Evolutionary conservation across 441 rosid species (phyloP).

Genomic region (Croton setiger): DNA sequence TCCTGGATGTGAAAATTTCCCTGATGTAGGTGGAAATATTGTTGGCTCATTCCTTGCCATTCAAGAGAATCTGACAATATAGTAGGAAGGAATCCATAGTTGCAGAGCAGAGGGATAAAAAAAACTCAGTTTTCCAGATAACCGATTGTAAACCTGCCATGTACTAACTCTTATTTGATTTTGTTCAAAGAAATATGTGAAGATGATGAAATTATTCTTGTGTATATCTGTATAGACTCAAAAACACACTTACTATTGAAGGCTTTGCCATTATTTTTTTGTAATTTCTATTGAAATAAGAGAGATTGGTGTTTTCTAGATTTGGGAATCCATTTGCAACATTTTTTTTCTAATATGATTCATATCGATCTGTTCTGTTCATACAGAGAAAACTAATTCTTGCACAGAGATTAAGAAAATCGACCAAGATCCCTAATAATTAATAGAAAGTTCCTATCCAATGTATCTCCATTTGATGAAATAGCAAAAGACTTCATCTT

Average conservation of each 20-base stretch:
- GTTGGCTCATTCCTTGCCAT: conserved; percentile 83
- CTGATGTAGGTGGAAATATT: conserved; percentile 86
- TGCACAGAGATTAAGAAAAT: too few species aligned
- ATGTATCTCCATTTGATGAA: too few species aligned
- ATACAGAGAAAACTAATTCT: too few species aligned
- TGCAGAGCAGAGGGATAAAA: too few species aligned
- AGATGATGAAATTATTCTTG: not conserved
- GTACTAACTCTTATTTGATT: not conserved
- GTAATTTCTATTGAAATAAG: too few species aligned
- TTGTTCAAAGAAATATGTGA: not conserved
- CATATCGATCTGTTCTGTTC: too few species aligned
- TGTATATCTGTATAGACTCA: not conserved
- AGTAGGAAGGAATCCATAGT: not conserved
- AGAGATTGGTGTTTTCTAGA: too few species aligned
- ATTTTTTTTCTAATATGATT: too few species aligned
- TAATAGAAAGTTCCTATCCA: too few species aligned
- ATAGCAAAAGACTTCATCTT: conserved; percentile 9
- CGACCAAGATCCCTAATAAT: too few species aligned
- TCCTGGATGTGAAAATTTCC: conserved; percentile 67
- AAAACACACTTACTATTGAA: not conserved
- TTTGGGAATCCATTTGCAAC: too few species aligned
- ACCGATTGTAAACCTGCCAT: not conserved
- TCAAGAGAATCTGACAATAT: conserved; percentile 90
- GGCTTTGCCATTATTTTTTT: not conserved
- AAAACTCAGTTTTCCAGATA: too few species aligned